phyloP scores from a whole-genome alignment of 176 grass and related monocot species.

The Oryza punctata region DNA sequence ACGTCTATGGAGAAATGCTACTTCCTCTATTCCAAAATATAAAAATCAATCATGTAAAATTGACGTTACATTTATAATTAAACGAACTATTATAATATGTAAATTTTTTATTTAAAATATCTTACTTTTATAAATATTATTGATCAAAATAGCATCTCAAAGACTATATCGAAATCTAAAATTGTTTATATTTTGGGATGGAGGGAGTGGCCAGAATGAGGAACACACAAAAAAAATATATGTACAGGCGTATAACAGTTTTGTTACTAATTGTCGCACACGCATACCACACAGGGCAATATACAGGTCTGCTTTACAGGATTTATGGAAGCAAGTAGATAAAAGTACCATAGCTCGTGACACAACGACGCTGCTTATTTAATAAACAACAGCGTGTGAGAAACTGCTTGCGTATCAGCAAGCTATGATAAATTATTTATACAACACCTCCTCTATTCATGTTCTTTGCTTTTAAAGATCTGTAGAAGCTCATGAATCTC shows the following conservation, averaged over 20 bases:
- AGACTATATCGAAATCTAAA: no score
- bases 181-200: no score
- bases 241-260: background rate
- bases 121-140: no score
- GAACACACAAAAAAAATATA: background rate
- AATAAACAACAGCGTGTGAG: background rate
- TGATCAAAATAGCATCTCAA: no score
- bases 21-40: no score
- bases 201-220: background rate
- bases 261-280: background rate
- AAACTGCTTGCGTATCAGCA: background rate
- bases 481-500: conserved; percentile 74
- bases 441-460: conserved; percentile 1
- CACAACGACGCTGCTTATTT: conserved; percentile 28
- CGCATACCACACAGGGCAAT: background rate
- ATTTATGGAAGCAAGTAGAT: background rate
- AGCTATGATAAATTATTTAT: background rate
- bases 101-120: no score
- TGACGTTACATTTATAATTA: no score
- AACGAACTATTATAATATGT: no score
- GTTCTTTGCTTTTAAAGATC: conserved; percentile 50
- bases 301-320: background rate
- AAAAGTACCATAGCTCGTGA: background rate
- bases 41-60: no score
- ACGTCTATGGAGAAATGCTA: background rate